Evolutionary conservation across 306 rosid species (phyloP).

Genomic region (Castanea crenata): DNA sequence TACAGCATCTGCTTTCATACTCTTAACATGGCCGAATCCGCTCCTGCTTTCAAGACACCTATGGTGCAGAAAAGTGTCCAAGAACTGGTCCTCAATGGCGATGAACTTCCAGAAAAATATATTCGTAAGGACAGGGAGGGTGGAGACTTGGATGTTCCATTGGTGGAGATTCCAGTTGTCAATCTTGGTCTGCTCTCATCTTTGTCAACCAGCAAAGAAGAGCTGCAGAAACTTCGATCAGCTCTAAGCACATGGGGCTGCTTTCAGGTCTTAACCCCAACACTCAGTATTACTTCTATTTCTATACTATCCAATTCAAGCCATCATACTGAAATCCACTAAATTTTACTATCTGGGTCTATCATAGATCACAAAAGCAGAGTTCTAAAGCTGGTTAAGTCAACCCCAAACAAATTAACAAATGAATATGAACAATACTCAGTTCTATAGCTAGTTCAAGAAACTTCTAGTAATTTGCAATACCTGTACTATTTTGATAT

Average conservation of each 20-base stretch:
- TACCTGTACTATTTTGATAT: too few relatives aligned
- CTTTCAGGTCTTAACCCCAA: conserved; percentile 31
- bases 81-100: conserved; percentile 25
- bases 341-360: too few relatives aligned
- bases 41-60: neutral
- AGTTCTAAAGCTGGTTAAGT: too few relatives aligned
- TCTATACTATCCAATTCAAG: too few relatives aligned
- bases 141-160: conserved; percentile 23
- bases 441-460: too few relatives aligned
- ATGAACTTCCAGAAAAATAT: conserved; percentile 32
- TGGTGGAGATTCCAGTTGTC: conserved; percentile 29
- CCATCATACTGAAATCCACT: too few relatives aligned
- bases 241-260: conserved; percentile 46
- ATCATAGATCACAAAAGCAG: too few relatives aligned
- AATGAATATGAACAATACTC: too few relatives aligned
- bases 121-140: conserved; percentile 20
- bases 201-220: conserved; percentile 7
- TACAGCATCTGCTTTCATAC: neutral
- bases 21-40: conserved; percentile 25
- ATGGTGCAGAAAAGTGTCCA: conserved; percentile 27
- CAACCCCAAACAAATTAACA: too few relatives aligned
- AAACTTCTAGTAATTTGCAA: too few relatives aligned
- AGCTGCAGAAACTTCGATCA: conserved; percentile 28
- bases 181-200: conserved; percentile 30
- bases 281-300: too few relatives aligned